phyloP scores from a whole-genome alignment of 169 alveolate species.

The Ophryocystis elektroscirrha region DNA sequence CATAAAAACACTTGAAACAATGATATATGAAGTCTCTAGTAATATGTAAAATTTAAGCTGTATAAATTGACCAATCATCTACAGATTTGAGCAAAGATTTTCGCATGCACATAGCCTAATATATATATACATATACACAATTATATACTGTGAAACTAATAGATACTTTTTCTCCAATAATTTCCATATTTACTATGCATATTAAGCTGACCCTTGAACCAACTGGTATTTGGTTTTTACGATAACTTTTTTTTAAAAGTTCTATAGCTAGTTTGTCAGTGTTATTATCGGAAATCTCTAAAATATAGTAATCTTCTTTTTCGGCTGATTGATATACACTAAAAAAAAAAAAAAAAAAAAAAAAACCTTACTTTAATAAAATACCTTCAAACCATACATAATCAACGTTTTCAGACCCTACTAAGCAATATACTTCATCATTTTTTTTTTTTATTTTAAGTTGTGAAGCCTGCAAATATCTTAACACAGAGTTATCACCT shows the following conservation, averaged over 20 bases:
- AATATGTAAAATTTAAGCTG: too few relatives aligned
- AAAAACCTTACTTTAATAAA: constrained; percentile 9
- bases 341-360: constrained; percentile 8
- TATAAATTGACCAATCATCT: not conserved
- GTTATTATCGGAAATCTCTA: not conserved
- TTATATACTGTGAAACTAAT: not conserved
- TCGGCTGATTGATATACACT: not conserved
- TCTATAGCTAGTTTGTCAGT: not conserved
- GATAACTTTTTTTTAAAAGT: not conserved
- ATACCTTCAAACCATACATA: constrained; percentile 1
- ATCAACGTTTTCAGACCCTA: constrained; percentile 1
- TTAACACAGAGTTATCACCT: not conserved
- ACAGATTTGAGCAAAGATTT: not conserved
- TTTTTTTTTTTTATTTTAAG: not conserved
- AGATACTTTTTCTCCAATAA: not conserved
- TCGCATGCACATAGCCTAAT: not conserved
- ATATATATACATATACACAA: not conserved
- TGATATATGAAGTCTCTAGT: too few relatives aligned
- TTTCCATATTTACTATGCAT: not conserved
- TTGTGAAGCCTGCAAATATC: not conserved
- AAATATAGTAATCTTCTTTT: not conserved
- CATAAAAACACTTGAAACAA: not conserved
- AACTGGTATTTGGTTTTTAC: constrained; percentile 3
- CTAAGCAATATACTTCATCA: constrained; percentile 2
- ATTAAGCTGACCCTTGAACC: not conserved